A percentile compares a stretch with the other conserved stretches of the same genome.
phyloP scores from a whole-genome alignment of 441 rosid species.

The Hura crepitans region DNA sequence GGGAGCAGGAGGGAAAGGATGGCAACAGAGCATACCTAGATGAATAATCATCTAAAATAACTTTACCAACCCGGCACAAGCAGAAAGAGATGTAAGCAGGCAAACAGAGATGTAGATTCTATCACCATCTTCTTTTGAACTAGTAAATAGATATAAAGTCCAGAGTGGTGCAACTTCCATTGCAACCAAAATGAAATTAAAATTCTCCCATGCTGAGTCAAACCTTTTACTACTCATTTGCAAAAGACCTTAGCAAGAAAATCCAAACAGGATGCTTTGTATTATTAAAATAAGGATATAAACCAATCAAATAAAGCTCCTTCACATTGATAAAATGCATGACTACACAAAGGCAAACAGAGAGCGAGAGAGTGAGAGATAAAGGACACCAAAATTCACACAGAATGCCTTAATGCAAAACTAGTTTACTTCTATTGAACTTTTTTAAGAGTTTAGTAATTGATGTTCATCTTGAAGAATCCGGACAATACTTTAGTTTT shows the following conservation, averaged over 20 bases:
- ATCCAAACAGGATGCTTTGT: too few species aligned
- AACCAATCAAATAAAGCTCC: conserved; percentile 3
- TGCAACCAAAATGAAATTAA: too few species aligned
- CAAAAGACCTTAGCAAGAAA: conserved; percentile 10
- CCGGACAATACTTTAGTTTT: conserved; percentile 28
- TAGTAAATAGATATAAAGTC: not conserved
- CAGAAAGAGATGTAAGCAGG: conserved; percentile 14
- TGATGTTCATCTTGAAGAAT: conserved; percentile 38
- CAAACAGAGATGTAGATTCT: not conserved
- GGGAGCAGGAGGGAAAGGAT: not conserved
- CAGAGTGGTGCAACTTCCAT: not conserved
- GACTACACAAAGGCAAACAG: not conserved
- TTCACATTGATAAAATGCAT: not conserved
- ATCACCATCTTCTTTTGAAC: not conserved
- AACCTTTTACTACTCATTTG: not conserved
- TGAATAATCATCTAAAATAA: not conserved
- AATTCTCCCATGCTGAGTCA: not conserved
- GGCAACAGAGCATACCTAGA: conserved; percentile 28
- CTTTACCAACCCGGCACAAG: conserved; percentile 25
- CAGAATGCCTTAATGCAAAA: conserved; percentile 19
- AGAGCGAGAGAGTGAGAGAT: not conserved
- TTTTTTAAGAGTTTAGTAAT: conserved; percentile 32
- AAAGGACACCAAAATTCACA: not conserved
- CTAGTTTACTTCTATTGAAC: conserved; percentile 20
- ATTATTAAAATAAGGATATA: conserved; percentile 4